Percentiles rank a stretch among this genome's conserved stretches.
Conservation (phyloP, 257 asterid genomes). For the Leonotis leonurus region DNA sequence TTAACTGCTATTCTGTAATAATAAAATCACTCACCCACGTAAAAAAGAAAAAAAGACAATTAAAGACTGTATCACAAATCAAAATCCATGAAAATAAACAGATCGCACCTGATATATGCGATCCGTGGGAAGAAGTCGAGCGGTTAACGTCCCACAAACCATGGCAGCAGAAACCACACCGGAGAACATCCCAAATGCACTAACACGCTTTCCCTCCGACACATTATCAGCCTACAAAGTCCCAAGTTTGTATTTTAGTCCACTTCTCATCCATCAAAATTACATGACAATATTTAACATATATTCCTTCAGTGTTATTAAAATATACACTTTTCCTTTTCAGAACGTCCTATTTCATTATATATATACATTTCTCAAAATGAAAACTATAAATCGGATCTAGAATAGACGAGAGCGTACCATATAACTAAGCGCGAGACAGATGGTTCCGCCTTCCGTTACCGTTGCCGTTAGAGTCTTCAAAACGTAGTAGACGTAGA, state of each 20-base stretch:
- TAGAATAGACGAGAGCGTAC: constrained; percentile 6
- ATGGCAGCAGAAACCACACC: constrained; percentile 46
- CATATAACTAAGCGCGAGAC: constrained; percentile 47
- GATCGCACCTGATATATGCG: constrained; percentile 34
- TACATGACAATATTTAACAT: too few species aligned
- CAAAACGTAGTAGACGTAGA: constrained; percentile 42
- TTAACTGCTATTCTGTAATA: too few species aligned
- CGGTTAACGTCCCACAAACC: constrained; percentile 41
- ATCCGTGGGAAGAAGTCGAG: constrained; percentile 44
- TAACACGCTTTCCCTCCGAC: constrained; percentile 42
- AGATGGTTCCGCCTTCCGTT: constrained; percentile 40
- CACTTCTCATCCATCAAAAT: too few species aligned
- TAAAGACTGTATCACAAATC: neutral
- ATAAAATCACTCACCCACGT: too few species aligned
- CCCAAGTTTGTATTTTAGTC: too few species aligned
- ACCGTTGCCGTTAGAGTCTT: constrained; percentile 44
- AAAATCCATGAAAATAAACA: neutral
- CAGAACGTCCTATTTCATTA: too few species aligned
- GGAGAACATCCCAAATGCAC: constrained; percentile 42
- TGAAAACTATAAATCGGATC: too few species aligned
- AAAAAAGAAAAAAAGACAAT: neutral
- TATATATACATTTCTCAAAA: too few species aligned
- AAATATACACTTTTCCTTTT: too few species aligned
- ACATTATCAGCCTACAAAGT: constrained; percentile 59
- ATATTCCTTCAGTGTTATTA: too few species aligned